Base-by-base conservation (phyloP, 2,329 filamentous ascomycete species). In the Lasiodiplodia citricola region DNA sequence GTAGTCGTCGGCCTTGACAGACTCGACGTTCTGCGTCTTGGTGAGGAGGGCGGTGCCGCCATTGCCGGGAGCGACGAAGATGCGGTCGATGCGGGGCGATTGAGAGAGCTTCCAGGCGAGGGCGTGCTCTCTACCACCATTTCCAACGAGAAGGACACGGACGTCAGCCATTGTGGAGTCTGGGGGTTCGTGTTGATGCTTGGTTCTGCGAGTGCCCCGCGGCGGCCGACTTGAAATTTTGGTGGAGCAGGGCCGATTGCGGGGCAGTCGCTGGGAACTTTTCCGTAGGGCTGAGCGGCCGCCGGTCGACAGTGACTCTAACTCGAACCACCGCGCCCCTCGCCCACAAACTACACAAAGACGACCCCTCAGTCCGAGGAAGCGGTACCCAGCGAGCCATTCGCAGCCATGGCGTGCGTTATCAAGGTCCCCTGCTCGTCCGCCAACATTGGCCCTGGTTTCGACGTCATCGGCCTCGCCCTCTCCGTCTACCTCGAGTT, bases 391-490 rank as follows among this genome's bases (percentile, higher is more conserved):
- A 44, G 35, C 38, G 38, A 38, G 18, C 28, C n/a, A 10, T 14
- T 54, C 6, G n/a, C 38, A 54, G 60, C 58, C 67, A 68, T 68
- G 67, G 57, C 67, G 16, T 37, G 28, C 52, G 57, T 92, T 74
- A 92, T 94, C 85, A 89, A 87, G 82, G 93, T 93, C 71, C 95
- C 95, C 72, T 96, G 93, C 84, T 98, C 95, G 70, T 97, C 94
- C 71, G 95, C 95, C 83, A 98, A 98, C 85, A 97, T 98, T 78
- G 95, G 86, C 74, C 95, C 95, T 60, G 95, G 95, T 69, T 99
- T 98, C 86, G 95, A 99, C 85, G 95, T 97, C 75, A 97, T 98
- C 79, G 93, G 96, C 74, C 90, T 99, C 71, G 95, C 95, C 10
- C 87, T 99, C 73, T 97, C 94, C 73, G 90, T 97, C 80, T 97